These are phyloP conservation scores for Salix suchowensis DNA, from an alignment of 345 rosid species.

Conservation along the genomic window DNA sequence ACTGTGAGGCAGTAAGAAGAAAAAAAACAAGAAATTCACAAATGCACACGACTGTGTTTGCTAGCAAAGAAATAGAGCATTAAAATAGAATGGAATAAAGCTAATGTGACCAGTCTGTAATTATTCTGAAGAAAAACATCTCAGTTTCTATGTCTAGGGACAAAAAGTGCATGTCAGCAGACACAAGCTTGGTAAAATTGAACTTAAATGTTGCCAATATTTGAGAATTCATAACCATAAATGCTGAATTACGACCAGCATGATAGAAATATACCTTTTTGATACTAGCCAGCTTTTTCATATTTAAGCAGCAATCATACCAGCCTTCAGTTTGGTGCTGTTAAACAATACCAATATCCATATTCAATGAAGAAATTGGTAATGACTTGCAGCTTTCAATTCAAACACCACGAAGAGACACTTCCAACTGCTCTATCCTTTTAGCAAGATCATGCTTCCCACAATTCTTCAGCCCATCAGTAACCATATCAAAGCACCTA, in stretches of 20 bases:
- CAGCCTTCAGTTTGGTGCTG: not conserved
- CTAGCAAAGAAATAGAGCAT: too few species aligned
- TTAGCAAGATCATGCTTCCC: constrained; percentile 88
- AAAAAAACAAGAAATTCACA: too few species aligned
- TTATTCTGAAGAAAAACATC: not conserved
- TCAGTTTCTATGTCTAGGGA: not conserved
- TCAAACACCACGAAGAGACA: constrained; percentile 48
- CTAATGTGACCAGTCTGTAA: not conserved
- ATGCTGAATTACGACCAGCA: not conserved
- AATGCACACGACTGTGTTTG: too few species aligned
- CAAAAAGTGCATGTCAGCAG: not conserved
- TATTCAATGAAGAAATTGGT: not conserved
- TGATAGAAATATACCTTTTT: not conserved
- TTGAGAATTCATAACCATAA: not conserved
- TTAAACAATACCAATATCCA: not conserved
- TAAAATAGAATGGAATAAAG: too few species aligned
- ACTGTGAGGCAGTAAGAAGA: too few species aligned
- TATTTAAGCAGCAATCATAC: not conserved
- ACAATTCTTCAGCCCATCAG: constrained; percentile 77
- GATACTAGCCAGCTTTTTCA: not conserved
- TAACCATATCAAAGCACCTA: constrained; percentile 83
- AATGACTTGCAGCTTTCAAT: not conserved
- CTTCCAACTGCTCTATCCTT: constrained; percentile 70
- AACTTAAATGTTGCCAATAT: not conserved
- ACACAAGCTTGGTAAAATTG: not conserved